Base-by-base conservation (phyloP, 192 early-diverging fungal genomes). In the Geranomyces michiganensis region DNA sequence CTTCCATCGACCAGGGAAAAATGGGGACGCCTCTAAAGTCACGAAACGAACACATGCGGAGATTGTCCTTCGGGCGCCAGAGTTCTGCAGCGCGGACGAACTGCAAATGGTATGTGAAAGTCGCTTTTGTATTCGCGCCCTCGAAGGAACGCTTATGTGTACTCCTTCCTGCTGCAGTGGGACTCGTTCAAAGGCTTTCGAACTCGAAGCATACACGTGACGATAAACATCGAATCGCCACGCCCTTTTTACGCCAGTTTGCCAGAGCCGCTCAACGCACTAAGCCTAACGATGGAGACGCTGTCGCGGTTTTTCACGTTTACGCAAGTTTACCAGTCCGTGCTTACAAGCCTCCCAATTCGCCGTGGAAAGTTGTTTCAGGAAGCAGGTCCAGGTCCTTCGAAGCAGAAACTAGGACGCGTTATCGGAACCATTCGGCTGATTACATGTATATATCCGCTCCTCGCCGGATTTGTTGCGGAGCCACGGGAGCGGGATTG, bases 361-460 rank as follows among this genome's bases (percentile, higher is more conserved):
- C 81, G 79, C 14, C 69, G 79, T 1, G 81, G 82, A 10, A 70
- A 49, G 17, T 62, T 83, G 7, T 85, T 81, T 46, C 62, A 72
- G 33, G 64, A 51, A 30, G 45, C 26, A 10, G 49, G 46, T 21
- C 56, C 56, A 43, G 44, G 44, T 24, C 31, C 74, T 4, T 72
- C 78, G 15, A 84, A 87, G 63, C 82, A 81, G 14, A 87, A 84
- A 66, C 71, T 87, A 0, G 78, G 81, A 13, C 64, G 79, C 1
- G 59, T 69, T 12, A 74, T 87, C 41, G 68, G 78, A 27, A 61
- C 63, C 2, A 64, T 83, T 24, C 65, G 69, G 19, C n/a, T 87
- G 0, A 76, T 70, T 47, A 70, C 67, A 0, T 68, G 55, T 9
- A 71, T 87, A 21, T 63, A 76, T 48, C 82, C 82, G 2, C 76